Conservation (phyloP, 768 basidiomycete species). For the Amanita subjunquillea region DNA sequence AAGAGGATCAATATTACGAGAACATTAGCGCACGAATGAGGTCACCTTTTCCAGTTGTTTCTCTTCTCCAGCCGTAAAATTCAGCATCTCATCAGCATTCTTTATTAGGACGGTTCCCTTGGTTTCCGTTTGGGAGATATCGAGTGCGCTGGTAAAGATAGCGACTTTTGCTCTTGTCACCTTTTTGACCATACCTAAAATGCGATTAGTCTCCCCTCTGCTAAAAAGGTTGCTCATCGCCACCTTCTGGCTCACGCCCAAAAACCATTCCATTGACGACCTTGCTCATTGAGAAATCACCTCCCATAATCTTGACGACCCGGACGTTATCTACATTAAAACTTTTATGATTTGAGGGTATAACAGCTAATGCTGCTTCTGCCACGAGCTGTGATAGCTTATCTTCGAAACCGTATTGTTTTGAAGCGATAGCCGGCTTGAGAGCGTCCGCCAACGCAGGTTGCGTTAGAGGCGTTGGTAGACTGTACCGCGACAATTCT, state of each 20-base stretch:
- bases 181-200: constrained; percentile 73
- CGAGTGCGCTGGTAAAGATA: constrained; percentile 88
- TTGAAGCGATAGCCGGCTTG: constrained; percentile 89
- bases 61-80: constrained; percentile 94
- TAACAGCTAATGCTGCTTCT: constrained; percentile 86
- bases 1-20: background rate
- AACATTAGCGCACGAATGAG: background rate
- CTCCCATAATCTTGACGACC: constrained; percentile 98
- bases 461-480: constrained; percentile 66
- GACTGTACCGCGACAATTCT: constrained; percentile 64
- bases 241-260: constrained; percentile 90
- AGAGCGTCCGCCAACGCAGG: constrained; percentile 64
- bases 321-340: constrained; percentile 99
- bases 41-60: constrained; percentile 85
- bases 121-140: constrained; percentile 94
- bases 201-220: background rate
- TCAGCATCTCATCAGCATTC: constrained; percentile 93
- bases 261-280: constrained; percentile 99
- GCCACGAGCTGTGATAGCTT: constrained; percentile 75
- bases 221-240: constrained; percentile 8
- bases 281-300: constrained; percentile 70
- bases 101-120: constrained; percentile 97
- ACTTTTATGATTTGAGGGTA: constrained; percentile 80
- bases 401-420: constrained; percentile 94
- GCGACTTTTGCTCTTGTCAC: constrained; percentile 84